phyloP scores from a whole-genome alignment of 176 grass and related monocot species.

The Bonia amplexicaulis region DNA sequence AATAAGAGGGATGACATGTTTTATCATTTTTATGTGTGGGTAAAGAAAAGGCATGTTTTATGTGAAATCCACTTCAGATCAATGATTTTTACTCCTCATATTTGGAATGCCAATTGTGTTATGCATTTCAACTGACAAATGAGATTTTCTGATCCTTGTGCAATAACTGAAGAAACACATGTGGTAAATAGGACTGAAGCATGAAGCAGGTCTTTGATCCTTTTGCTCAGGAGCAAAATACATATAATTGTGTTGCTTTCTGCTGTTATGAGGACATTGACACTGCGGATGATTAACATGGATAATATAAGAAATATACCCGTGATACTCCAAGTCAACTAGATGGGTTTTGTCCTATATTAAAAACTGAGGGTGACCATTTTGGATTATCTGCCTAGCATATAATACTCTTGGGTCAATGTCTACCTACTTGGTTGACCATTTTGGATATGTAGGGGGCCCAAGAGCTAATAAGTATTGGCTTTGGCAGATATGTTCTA shows the following conservation, averaged over 20 bases:
- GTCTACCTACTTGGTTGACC: conserved; percentile 13
- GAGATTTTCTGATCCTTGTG: neutral
- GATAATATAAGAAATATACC: conserved; percentile 28
- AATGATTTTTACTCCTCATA: neutral
- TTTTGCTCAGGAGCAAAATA: neutral
- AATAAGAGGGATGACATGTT: neutral
- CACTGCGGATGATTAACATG: conserved; percentile 20
- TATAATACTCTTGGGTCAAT: conserved; percentile 5
- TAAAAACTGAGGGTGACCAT: conserved; percentile 10
- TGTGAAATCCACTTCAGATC: neutral
- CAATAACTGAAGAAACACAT: conserved; percentile 8
- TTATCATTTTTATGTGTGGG: neutral
- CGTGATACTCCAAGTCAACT: conserved; percentile 29
- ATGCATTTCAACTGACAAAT: conserved; percentile 3
- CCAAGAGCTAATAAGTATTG: neutral
- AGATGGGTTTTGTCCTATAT: conserved; percentile 21
- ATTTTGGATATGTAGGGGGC: neutral
- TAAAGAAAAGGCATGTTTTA: neutral
- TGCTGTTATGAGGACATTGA: conserved; percentile 22
- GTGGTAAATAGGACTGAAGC: neutral
- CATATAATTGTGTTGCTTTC: conserved; percentile 11
- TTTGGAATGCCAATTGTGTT: neutral
- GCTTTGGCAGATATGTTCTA: neutral
- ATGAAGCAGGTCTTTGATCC: neutral
- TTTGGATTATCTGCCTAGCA: neutral